Conservation (phyloP, 108 stramenopile species). For the Cyclotella atomus region DNA sequence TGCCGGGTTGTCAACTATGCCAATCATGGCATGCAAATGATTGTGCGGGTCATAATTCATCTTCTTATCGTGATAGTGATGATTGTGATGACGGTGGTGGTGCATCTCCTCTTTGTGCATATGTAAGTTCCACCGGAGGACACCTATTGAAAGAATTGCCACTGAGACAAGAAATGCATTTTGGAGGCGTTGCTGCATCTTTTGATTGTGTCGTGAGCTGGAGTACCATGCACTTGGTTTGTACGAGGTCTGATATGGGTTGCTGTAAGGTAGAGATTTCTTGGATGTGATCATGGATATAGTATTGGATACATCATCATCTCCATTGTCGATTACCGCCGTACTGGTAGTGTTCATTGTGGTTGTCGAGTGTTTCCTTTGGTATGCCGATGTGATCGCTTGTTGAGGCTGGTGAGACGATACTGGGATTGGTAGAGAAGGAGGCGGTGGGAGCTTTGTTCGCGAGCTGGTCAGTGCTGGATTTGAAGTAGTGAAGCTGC, state of each 20-base stretch:
- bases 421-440: slow-evolving; percentile 19
- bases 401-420: slow-evolving; percentile 17
- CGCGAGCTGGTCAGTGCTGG: background rate
- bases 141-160: background rate
- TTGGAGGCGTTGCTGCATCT: slow-evolving; percentile 13
- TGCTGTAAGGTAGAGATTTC: slow-evolving; percentile 4
- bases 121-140: slow-evolving; percentile 13
- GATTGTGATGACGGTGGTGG: slow-evolving; percentile 26
- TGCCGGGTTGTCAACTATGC: slow-evolving; percentile 34
- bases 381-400: slow-evolving; percentile 4
- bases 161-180: slow-evolving; percentile 7
- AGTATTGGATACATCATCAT: background rate
- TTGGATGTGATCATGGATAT: slow-evolving; percentile 1
- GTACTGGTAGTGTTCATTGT: background rate
- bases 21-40: slow-evolving; percentile 54
- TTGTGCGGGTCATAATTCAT: slow-evolving; percentile 7
- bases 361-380: slow-evolving; percentile 13
- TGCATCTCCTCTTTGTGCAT: slow-evolving; percentile 3
- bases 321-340: background rate
- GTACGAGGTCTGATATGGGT: slow-evolving; percentile 28
- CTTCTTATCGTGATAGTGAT: slow-evolving; percentile 17
- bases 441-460: background rate
- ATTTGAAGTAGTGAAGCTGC: background rate
- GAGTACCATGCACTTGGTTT: slow-evolving; percentile 40
- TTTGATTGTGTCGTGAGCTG: slow-evolving; percentile 24